These are phyloP conservation scores for Mycena sanguinolenta DNA, from an alignment of 768 basidiomycete species.

Conservation along the genomic window DNA sequence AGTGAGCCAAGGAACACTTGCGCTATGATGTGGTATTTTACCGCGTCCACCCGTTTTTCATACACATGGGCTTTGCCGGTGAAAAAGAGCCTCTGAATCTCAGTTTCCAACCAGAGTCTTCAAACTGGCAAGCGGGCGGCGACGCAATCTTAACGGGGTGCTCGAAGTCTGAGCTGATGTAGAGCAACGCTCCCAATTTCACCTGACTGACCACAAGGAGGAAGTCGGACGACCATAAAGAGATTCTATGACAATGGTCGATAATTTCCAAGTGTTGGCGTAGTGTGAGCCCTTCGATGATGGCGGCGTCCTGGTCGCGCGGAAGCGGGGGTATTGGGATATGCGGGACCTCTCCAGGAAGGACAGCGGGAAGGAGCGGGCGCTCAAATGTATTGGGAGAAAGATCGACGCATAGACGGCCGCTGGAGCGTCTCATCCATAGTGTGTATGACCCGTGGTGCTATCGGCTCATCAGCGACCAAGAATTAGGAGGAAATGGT, in stretches of 20 bases:
- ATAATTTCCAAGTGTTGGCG: slow-evolving; percentile 13
- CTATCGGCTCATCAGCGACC: not conserved
- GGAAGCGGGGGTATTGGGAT: slow-evolving; percentile 7
- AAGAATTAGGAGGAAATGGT: too few species aligned
- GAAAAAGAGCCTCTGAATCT: not conserved
- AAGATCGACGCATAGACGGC: slow-evolving; percentile 21
- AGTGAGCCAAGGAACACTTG: not conserved
- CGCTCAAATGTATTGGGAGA: slow-evolving; percentile 4
- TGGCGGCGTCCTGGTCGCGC: slow-evolving; percentile 9
- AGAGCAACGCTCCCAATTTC: slow-evolving; percentile 1
- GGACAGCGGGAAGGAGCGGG: not conserved
- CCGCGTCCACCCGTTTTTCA: slow-evolving; percentile 18
- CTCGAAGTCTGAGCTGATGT: not conserved
- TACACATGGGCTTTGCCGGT: not conserved
- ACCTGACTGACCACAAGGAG: not conserved
- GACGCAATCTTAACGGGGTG: slow-evolving; percentile 12
- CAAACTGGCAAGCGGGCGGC: not conserved
- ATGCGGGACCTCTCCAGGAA: slow-evolving; percentile 8
- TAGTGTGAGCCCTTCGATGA: slow-evolving; percentile 9
- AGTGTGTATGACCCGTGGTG: slow-evolving; percentile 18
- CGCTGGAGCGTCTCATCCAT: slow-evolving; percentile 16
- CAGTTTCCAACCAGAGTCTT: not conserved
- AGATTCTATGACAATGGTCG: slow-evolving; percentile 7
- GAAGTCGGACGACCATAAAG: not conserved
- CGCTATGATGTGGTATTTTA: not conserved